Base-by-base conservation (phyloP, 2,329 filamentous ascomycete genomes). In the Diaporthe aspalathi region DNA sequence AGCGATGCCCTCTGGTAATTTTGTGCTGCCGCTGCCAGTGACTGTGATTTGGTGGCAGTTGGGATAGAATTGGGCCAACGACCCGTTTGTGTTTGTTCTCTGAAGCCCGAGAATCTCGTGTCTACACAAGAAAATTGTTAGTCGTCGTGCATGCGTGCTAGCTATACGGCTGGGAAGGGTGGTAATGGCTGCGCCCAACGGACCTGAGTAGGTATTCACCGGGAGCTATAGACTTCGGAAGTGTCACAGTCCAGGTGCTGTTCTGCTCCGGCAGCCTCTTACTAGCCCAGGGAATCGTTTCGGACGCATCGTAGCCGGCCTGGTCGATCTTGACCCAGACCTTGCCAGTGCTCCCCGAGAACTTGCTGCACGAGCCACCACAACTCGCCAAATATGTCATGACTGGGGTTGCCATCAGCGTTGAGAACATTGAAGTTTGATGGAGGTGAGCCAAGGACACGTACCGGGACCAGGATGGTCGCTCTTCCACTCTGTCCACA, bases 401-500 rank as follows among this genome's bases (percentile, higher is more conserved):
- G 22, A 60, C 56, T 60, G 12, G 24, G 27, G 16, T 45, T 7
- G n/a, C 20, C 9, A n/a, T 60, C 9, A n/a, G n/a, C n/a, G n/a
- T n/a, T 60, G 38, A 60, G 38, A 8, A 7, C 20, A 4, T 20
- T 6, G 2, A 29, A 43, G 27, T 4, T 6, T 20, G 20, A 1
- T 5, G 16, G 24, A n/a, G 17, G 0, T 2, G 11, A n/a, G 5
- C 1, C 1, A 8, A 14, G 38, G 9, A 45, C 16, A 29, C 56
- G 1, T 29, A 60, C 56, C 35, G 8, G 56, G 56, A 9, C 56
- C 56, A 5, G 56, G 56, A 27, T 60, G 56, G 38, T 60, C 56
- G 22, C 56, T 60, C 56, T 60, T 60, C 56, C 56, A 60, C 38
- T 60, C 56, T 8, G 56, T 60, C 56, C 56, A 60, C 56, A 60